These are phyloP conservation scores for Pyrrhoderma noxium DNA, from an alignment of 1,284 basidiomycete genomes.

Conservation along the genomic window DNA sequence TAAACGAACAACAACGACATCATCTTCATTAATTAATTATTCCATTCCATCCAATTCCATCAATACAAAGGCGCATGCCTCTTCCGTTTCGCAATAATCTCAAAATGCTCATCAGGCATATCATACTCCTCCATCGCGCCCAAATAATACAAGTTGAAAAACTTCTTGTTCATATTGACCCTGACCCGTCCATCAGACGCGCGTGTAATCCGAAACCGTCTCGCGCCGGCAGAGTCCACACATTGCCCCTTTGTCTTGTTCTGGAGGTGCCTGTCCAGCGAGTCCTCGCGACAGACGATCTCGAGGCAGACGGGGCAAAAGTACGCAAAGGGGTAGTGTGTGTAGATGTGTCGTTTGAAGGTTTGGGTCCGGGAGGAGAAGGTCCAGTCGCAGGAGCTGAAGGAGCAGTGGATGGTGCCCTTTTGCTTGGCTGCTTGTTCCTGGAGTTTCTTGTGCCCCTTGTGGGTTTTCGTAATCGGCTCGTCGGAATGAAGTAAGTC, in stretches of 20 bases:
- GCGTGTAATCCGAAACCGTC: background rate
- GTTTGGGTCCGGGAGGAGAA: background rate
- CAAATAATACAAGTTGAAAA: slow-evolving; percentile 11
- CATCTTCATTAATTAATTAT: background rate
- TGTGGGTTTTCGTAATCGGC: too few species aligned
- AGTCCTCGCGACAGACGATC: background rate
- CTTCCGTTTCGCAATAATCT: slow-evolving; percentile 1
- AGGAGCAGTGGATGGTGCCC: background rate
- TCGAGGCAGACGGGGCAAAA: slow-evolving; percentile 12
- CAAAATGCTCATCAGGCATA: slow-evolving; percentile 11
- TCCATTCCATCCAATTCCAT: too few species aligned
- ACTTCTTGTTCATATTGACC: background rate
- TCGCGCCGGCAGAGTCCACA: background rate
- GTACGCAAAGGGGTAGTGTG: slow-evolving; percentile 8
- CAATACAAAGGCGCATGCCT: slow-evolving; percentile 3
- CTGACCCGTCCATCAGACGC: background rate
- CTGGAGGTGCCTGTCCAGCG: slow-evolving; percentile 5
- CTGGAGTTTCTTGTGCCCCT: too few species aligned
- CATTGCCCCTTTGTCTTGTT: background rate
- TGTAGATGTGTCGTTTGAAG: slow-evolving; percentile 4
- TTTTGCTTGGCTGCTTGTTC: too few species aligned
- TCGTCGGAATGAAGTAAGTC: too few species aligned
- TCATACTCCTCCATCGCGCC: slow-evolving; percentile 10
- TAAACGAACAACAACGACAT: background rate
- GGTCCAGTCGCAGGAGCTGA: background rate